phyloP scores from a whole-genome alignment of 2,329 filamentous ascomycete species.

The Curvularia lunata region DNA sequence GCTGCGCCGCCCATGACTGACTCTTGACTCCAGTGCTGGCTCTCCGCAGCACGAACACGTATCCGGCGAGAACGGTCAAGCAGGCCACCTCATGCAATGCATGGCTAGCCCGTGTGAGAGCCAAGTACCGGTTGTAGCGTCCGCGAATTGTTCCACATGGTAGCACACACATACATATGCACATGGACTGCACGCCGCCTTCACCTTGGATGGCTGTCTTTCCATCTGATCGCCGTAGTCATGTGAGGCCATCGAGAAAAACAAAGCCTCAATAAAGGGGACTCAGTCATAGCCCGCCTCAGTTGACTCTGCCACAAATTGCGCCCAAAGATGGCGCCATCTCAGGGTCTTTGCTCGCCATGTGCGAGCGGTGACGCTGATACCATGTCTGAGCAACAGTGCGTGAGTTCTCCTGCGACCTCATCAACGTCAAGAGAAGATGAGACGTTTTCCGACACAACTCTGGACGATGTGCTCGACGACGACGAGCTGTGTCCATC shows the following conservation, averaged over 20 bases:
- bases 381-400: conserved; percentile 26
- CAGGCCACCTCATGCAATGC: conserved; percentile 10
- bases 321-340: conserved; percentile 18
- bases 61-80: conserved; percentile 12
- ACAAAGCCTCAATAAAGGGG: conserved; percentile 9
- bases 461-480: conserved; percentile 15
- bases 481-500: conserved; percentile 6
- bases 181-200: neutral
- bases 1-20: neutral
- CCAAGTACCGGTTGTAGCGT: conserved; percentile 7
- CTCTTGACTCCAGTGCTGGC: conserved; percentile 4
- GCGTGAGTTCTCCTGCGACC: conserved; percentile 16
- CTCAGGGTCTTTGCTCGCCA: conserved; percentile 29
- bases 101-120: conserved; percentile 1
- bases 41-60: conserved; percentile 22
- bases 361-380: conserved; percentile 28
- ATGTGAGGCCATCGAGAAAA: conserved; percentile 9
- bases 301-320: conserved; percentile 4
- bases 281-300: neutral
- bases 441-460: conserved; percentile 27
- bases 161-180: conserved; percentile 2
- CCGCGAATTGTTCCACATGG: conserved; percentile 12
- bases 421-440: conserved; percentile 17
- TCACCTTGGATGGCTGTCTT: neutral
- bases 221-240: conserved; percentile 1